phyloP scores from a whole-genome alignment of 805 yeast genomes.

The Clavispora santaluciae region DNA sequence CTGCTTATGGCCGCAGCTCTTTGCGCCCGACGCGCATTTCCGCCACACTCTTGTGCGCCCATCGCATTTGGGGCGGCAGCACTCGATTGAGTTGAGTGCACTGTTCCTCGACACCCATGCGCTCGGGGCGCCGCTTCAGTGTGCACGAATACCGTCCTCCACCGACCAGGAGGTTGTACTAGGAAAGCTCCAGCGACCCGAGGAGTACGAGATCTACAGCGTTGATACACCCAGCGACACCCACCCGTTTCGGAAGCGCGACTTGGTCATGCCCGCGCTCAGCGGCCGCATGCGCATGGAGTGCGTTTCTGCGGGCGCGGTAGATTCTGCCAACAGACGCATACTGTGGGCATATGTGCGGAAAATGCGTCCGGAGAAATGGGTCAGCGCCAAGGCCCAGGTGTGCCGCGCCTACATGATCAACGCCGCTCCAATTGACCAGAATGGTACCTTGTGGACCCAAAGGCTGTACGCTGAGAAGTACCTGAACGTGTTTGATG shows the following conservation, averaged over 20 bases:
- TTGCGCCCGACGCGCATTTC: conserved; percentile 41
- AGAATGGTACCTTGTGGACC: conserved; percentile 27
- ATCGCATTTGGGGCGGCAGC: conserved; percentile 17
- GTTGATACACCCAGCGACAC: conserved; percentile 7
- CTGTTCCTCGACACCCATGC: conserved; percentile 26
- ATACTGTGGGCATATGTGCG: conserved; percentile 24
- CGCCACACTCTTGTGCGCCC: conserved; percentile 41
- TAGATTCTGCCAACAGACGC: conserved; percentile 36
- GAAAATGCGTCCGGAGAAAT: conserved; percentile 1
- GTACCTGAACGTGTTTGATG: conserved; percentile 11
- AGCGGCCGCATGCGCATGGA: conserved; percentile 47
- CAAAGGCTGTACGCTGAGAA: conserved; percentile 17
- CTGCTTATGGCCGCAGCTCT: conserved; percentile 37
- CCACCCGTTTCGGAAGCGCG: conserved; percentile 13
- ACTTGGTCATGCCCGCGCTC: conserved; percentile 38
- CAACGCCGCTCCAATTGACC: conserved; percentile 28
- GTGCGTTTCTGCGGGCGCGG: conserved; percentile 29
- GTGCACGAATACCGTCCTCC: conserved; percentile 25
- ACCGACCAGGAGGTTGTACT: conserved; percentile 21
- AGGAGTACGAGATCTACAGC: conserved; percentile 20
- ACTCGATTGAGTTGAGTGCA: conserved; percentile 26
- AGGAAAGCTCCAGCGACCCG: conserved; percentile 25
- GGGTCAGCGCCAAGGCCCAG: conserved; percentile 2
- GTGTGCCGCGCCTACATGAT: conserved; percentile 25
- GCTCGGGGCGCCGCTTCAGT: conserved; percentile 19